Conservation (phyloP, 169 alveolate genomes). For the Eimeria zaria region DNA sequence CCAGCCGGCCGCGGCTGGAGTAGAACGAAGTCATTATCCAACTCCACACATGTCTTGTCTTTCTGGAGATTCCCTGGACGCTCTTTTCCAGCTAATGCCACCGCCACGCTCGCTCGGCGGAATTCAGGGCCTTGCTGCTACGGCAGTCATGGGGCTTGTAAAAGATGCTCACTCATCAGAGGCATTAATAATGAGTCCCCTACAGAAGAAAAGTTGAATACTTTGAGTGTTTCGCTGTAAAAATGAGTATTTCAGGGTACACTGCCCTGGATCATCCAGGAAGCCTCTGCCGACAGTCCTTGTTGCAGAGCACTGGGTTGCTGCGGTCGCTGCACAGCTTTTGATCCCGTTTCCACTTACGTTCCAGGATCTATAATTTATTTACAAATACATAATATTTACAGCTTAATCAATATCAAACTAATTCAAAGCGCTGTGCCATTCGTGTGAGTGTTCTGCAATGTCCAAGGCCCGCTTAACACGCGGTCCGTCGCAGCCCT, state of each 20-base stretch:
- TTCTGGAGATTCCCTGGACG: neutral
- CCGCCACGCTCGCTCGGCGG: neutral
- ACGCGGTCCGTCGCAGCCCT: neutral
- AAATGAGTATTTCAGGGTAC: neutral
- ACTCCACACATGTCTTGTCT: neutral
- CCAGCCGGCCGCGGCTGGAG: slow-evolving; percentile 59
- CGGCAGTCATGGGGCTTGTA: neutral
- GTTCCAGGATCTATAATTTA: neutral
- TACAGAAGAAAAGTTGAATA: neutral
- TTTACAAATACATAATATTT: neutral
- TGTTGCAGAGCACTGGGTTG: neutral
- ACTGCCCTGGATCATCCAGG: neutral
- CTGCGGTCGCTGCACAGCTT: neutral
- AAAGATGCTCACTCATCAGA: neutral
- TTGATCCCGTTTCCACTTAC: neutral
- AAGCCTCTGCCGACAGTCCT: slow-evolving; percentile 31
- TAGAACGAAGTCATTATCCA: slow-evolving; percentile 11
- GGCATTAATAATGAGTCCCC: neutral
- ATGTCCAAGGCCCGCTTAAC: neutral
- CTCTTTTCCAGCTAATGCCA: neutral
- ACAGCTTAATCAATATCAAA: neutral
- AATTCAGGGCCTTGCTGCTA: slow-evolving; percentile 29
- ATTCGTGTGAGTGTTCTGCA: neutral
- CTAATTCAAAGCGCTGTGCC: neutral
- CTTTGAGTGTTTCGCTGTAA: neutral